Evolutionary conservation across 2,329 filamentous ascomycete genomes (phyloP).

Genomic region (Cladorrhinum sp.): DNA sequence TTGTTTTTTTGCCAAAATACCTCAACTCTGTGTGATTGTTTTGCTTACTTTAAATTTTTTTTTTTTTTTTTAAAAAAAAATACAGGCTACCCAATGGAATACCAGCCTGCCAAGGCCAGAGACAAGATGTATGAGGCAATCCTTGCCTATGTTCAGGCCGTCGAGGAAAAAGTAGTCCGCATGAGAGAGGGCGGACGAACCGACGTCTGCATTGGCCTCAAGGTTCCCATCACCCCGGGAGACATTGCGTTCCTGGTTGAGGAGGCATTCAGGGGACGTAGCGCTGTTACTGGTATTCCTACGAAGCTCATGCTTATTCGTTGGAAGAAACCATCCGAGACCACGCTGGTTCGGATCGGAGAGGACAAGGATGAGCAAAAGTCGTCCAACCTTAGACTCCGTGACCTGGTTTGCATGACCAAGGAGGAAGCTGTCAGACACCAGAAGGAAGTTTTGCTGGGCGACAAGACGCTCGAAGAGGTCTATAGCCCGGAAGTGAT

Average conservation of each 20-base stretch:
- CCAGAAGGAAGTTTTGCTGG: conserved; percentile 74
- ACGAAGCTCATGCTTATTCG: conserved; percentile 76
- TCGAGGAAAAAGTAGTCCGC: conserved; percentile 72
- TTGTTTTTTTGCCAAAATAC: too few species aligned
- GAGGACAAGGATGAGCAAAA: conserved; percentile 71
- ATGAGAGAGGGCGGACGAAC: conserved; percentile 43
- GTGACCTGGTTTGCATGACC: conserved; percentile 84
- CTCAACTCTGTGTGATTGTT: too few species aligned
- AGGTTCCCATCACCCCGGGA: conserved; percentile 70
- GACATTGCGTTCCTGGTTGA: conserved; percentile 88
- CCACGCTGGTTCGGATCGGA: conserved; percentile 60
- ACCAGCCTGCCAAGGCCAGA: conserved; percentile 72
- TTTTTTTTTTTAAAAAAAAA: too few species aligned
- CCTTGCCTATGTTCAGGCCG: conserved; percentile 68
- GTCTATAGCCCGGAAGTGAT: conserved; percentile 70
- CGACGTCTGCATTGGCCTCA: conserved; percentile 64
- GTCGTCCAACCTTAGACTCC: conserved; percentile 63
- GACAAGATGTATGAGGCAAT: conserved; percentile 93
- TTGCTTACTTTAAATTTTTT: too few species aligned
- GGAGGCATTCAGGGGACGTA: conserved; percentile 81
- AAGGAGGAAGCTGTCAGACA: conserved; percentile 83
- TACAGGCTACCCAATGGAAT: conserved; percentile 85
- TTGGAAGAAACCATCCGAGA: conserved; percentile 66
- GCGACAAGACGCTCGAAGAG: conserved; percentile 63
- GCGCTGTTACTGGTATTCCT: conserved; percentile 75